Percentiles rank a stretch among this genome's conserved stretches.
These are phyloP conservation scores for Globisporangium viniferum DNA, from an alignment of 352 stramenopile genomes.

Conservation along the genomic window DNA sequence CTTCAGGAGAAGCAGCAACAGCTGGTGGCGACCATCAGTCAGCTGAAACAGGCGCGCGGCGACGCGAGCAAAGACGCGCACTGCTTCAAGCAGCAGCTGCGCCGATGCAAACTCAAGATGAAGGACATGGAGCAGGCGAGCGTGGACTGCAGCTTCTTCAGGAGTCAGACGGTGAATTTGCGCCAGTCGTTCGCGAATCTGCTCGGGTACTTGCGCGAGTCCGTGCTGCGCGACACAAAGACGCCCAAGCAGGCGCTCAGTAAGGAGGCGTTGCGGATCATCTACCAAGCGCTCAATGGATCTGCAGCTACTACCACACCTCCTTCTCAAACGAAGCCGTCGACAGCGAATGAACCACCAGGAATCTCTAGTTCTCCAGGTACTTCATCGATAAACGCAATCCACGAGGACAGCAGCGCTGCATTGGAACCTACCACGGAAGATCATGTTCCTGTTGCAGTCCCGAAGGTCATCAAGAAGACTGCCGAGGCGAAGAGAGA, in stretches of 20 bases:
- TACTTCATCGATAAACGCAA: background rate
- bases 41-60: conserved; percentile 47
- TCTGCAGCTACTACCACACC: background rate
- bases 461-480: conserved; percentile 17
- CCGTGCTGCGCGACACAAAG: conserved; percentile 53
- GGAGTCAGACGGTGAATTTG: conserved; percentile 35
- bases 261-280: conserved; percentile 43
- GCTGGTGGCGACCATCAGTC: conserved; percentile 33
- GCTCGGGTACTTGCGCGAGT: conserved; percentile 39
- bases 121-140: conserved; percentile 24
- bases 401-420: background rate
- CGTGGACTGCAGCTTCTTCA: conserved; percentile 39
- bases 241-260: conserved; percentile 54
- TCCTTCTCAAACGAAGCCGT: background rate
- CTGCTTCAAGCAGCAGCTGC: conserved; percentile 58
- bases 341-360: background rate
- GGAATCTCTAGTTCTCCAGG: background rate
- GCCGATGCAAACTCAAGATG: conserved; percentile 41
- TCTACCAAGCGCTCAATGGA: conserved; percentile 19
- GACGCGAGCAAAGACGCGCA: conserved; percentile 55
- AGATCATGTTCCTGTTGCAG: background rate
- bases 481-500: conserved; percentile 21
- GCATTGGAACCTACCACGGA: background rate
- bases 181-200: conserved; percentile 38
- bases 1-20: conserved; percentile 36